phyloP scores from a whole-genome alignment of 108 stramenopile species.

The Fragilariopsis cylindrus region DNA sequence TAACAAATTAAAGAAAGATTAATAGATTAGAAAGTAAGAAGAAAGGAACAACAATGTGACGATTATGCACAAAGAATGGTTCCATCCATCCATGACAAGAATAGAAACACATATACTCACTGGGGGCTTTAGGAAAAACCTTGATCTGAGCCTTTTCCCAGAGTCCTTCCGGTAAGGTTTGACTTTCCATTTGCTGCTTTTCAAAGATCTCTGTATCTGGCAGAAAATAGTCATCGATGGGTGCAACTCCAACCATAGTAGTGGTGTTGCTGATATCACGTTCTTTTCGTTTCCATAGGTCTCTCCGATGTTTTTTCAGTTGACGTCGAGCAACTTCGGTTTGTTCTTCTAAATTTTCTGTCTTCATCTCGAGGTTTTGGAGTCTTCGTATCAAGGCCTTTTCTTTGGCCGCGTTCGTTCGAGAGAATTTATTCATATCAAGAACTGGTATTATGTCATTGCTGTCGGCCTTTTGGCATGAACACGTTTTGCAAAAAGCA shows the following conservation, averaged over 20 bases:
- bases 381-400: constrained; percentile 43
- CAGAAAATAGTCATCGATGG: constrained; percentile 26
- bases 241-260: neutral
- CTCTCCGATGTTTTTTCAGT: constrained; percentile 51
- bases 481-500: constrained; percentile 45
- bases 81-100: neutral
- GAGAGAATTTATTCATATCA: constrained; percentile 24
- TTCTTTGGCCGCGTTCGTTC: constrained; percentile 44
- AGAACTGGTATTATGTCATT: constrained; percentile 1
- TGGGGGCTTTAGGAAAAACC: constrained; percentile 24
- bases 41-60: neutral
- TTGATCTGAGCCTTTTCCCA: constrained; percentile 14
- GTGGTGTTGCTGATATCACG: neutral
- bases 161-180: constrained; percentile 4
- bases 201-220: constrained; percentile 39
- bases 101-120: constrained; percentile 17
- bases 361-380: constrained; percentile 46
- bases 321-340: constrained; percentile 32
- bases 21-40: neutral
- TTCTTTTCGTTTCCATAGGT: constrained; percentile 29
- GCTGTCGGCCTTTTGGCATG: constrained; percentile 20
- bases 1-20: neutral
- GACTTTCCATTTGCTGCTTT: constrained; percentile 1
- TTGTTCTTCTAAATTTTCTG: constrained; percentile 36
- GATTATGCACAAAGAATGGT: neutral